Base-by-base conservation (phyloP, 495 filamentous ascomycete species). In the Trichoderma gamsii region DNA sequence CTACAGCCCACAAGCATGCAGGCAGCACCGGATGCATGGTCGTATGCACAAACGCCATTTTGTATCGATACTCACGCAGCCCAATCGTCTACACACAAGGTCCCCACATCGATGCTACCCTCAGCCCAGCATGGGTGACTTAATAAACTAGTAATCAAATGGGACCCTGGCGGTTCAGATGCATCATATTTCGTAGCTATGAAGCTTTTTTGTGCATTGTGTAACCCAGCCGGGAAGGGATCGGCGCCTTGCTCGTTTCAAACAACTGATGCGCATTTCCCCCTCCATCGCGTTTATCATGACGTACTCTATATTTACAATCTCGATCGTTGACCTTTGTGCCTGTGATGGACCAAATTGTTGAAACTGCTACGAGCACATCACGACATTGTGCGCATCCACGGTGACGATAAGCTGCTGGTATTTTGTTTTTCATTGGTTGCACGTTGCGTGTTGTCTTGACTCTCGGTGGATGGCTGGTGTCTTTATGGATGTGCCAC, bases 191-290 rank as follows among this genome's bases (percentile, higher is more conserved):
- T 52, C 49, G 18, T 18, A 2, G n/a, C 49, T 23, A 9, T 38
- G 35, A 38, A 38, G 35, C 35, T 38, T 38, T 38, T 38, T 9
- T 38, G 7, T n/a, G 44, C 44, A 15, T 16, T 49, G 44, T 49
- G 56, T 12, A 23, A n/a, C 49, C 51, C 51, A 25, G 51, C n/a
- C 21, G 21, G n/a, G 51, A 0, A 61, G 56, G 23, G 56, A 61
- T 61, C 56, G 56, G 56, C 56, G 12, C 56, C 6, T 4, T 27
- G 27, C 27, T 61, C 56, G 56, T 61, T 61, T 61, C 56, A 61
- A 35, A 32, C 27, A 59, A 25, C 23, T 61, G n/a, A n/a, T 52
- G 16, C 18, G 1, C 49, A 52, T 16, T 56, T 23, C 27, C 56
- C 52, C 56, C 56, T 32, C 56, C 25, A 61, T 16, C 27, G 16